These are phyloP conservation scores for Jackrogersella minutella DNA, from an alignment of 495 filamentous ascomycete species.

Conservation along the genomic window DNA sequence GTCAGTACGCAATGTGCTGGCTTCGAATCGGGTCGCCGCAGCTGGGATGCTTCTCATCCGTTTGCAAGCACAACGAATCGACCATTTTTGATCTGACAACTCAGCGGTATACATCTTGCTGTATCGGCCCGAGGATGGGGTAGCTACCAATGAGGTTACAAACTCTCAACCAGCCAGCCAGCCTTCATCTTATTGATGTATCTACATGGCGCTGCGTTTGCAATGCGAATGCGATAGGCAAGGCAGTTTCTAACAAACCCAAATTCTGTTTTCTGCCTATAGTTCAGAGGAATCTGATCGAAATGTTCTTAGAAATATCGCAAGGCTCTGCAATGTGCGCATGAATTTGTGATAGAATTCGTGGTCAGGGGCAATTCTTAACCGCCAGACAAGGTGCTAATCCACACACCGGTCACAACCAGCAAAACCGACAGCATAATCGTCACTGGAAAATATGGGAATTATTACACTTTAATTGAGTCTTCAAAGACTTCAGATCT, in stretches of 20 bases:
- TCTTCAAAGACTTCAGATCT: too few relatives aligned
- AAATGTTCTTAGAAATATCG: neutral
- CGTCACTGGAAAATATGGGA: neutral
- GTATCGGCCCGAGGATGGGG: neutral
- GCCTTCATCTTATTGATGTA: neutral
- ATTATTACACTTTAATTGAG: neutral
- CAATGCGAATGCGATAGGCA: conserved; percentile 4
- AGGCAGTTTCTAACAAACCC: conserved; percentile 8
- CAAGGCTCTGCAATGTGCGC: conserved; percentile 2
- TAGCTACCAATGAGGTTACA: neutral
- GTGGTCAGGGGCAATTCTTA: neutral
- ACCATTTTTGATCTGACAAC: neutral
- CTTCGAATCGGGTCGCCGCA: neutral
- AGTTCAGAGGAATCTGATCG: neutral
- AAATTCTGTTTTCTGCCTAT: neutral
- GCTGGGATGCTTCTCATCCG: neutral
- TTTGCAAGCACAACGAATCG: conserved; percentile 16
- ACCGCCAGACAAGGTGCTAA: conserved; percentile 13
- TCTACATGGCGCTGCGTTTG: too few relatives aligned
- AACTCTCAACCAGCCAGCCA: neutral
- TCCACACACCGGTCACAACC: conserved; percentile 7
- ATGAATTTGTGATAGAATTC: neutral
- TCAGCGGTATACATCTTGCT: neutral
- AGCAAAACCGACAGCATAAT: neutral
- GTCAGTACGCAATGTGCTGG: neutral